phyloP scores from a whole-genome alignment of 2,329 filamentous ascomycete species.

The Claviceps maximensis region DNA sequence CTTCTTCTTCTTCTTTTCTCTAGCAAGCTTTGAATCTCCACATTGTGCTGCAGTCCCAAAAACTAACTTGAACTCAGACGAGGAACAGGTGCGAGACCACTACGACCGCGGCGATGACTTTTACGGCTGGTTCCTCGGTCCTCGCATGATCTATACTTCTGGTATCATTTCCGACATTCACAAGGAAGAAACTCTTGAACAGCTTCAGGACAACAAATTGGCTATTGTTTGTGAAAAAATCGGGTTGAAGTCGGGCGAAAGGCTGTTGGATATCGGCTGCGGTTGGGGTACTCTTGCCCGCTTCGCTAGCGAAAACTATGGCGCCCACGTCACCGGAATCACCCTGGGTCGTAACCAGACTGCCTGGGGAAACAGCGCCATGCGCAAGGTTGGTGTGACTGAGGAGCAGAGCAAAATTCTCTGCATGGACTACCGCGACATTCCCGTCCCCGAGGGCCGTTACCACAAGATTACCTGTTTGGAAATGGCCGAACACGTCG shows the following conservation, averaged over 20 bases:
- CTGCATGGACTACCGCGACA: conserved; percentile 96
- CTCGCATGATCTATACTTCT: conserved; percentile 97
- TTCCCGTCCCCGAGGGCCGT: conserved; percentile 52
- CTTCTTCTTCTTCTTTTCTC: background rate
- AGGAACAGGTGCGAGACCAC: conserved; percentile 94
- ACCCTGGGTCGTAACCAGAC: conserved; percentile 95
- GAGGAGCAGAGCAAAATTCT: conserved; percentile 85
- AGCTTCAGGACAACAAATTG: conserved; percentile 96
- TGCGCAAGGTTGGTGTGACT: conserved; percentile 67
- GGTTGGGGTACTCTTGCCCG: conserved; percentile 95
- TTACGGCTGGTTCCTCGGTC: conserved; percentile 96
- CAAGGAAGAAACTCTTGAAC: conserved; percentile 79
- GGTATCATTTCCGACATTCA: conserved; percentile 83
- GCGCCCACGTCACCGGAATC: conserved; percentile 72
- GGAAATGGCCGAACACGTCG: conserved; percentile 98
- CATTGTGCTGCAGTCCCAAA: background rate
- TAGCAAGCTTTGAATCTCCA: background rate
- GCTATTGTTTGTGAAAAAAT: conserved; percentile 95
- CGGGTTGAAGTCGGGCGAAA: conserved; percentile 65
- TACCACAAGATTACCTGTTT: conserved; percentile 96
- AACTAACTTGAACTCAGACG: conserved; percentile 32
- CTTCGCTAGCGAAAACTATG: conserved; percentile 87
- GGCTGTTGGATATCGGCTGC: conserved; percentile 86
- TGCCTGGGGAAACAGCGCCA: conserved; percentile 84
- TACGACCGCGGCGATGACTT: conserved; percentile 98